Percentiles rank a stretch among this genome's conserved stretches.
Evolutionary conservation across 2,329 filamentous ascomycete genomes (phyloP).

Genomic region (Ophiocordyceps camponoti-saundersi): DNA sequence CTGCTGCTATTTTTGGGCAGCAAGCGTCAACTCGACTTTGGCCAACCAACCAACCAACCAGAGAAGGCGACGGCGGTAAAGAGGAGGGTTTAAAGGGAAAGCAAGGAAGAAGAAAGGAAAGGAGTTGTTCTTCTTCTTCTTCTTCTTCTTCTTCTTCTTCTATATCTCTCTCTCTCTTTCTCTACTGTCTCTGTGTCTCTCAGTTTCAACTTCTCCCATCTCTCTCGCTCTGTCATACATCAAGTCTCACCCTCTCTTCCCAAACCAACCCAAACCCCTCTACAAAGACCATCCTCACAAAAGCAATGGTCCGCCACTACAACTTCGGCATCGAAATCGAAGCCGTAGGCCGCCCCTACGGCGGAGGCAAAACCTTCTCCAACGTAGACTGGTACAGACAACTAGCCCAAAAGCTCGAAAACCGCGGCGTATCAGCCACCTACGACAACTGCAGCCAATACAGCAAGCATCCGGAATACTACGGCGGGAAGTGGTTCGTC

Average conservation of each 20-base stretch:
- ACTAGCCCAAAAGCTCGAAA: constrained; percentile 19
- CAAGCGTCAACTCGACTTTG: background rate
- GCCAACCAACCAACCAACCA: no score
- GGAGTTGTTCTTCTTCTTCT: background rate
- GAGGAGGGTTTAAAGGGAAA: background rate
- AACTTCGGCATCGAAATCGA: constrained; percentile 24
- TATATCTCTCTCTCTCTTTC: background rate
- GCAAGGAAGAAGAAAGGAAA: background rate
- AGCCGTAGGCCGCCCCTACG: constrained; percentile 19
- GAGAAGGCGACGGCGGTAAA: background rate
- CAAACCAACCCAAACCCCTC: background rate
- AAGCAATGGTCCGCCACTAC: constrained; percentile 15
- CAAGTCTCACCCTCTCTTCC: background rate
- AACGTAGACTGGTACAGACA: constrained; percentile 23
- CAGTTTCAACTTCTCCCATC: background rate
- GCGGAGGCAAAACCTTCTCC: constrained; percentile 17
- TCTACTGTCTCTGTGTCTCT: background rate
- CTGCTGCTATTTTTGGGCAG: background rate
- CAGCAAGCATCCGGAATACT: constrained; percentile 23
- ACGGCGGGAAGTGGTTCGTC: constrained; percentile 23
- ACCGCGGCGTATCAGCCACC: constrained; percentile 18
- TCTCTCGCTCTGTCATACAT: background rate
- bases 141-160: background rate
- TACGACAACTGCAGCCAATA: constrained; percentile 20
- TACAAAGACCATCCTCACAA: no score